Base-by-base conservation (phyloP, 2,329 filamentous ascomycete species). In the Penicillium sp. region DNA sequence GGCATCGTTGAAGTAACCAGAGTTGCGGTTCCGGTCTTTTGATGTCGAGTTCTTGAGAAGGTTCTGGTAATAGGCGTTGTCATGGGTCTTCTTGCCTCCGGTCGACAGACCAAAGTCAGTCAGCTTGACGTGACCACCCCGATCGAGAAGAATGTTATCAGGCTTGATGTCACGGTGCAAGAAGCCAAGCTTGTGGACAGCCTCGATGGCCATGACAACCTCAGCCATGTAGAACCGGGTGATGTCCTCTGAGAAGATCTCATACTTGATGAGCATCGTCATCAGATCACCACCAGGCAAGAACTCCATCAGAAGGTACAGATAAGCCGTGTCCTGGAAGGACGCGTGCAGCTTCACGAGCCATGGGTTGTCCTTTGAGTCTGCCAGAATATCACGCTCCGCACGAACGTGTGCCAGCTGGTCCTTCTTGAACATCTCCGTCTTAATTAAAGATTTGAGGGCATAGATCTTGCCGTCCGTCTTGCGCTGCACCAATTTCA, bases 211-310 rank as follows among this genome's bases (percentile, higher is more conserved):
- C 66, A 97, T 81, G 23, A 95, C 89, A 63, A 97, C 92, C 72
- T 98, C 92, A 23, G 93, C 93, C 82, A 98, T 98, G 74, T 98
- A 98, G 74, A 98, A 98, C 15, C 93, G 84, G 27, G 93, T 98
- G 60, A 98, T 97, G 61, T 98, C 93, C 71, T 97, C 92, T 0
- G 90, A 95, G 72, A 98, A 98, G 70, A 98, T 96, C 71, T 98
- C 93, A 67, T 98, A 98, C 79, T 97, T 98, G 77, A 98, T 98
- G 61, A 98, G 79, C 93, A 98, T 98, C 3, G 93, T 98, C 93
- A 98, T 98, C 70, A 98, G 73, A 75, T 98, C 93, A 71, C 93
- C 93, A 71, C 93, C 93, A 6, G 93, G 93, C 71, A 98, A 81
- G 74, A 97, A 98, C 74, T 98, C 93, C 93, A 98, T 98, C 54